Evolutionary conservation across 2,329 filamentous ascomycete genomes (phyloP).

Genomic region (Cadophora luteo-olivacea): DNA sequence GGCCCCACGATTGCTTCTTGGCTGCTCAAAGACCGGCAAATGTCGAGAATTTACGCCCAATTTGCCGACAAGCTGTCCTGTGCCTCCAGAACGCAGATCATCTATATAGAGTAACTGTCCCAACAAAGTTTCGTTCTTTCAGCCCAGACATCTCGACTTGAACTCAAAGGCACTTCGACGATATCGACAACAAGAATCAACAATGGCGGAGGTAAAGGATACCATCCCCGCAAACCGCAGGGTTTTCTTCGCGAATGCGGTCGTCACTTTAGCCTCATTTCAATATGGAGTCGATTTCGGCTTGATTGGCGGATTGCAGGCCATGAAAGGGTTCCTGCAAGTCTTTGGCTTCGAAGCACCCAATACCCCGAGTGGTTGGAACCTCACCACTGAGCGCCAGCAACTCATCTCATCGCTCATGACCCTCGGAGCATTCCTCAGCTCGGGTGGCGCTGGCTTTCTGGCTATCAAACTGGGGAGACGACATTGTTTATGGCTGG

Average conservation of each 20-base stretch:
- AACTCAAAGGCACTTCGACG: neutral
- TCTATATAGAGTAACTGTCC: neutral
- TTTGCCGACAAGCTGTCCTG: neutral
- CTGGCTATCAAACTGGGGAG: constrained; percentile 52
- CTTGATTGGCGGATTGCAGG: constrained; percentile 28
- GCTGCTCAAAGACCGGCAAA: constrained; percentile 1
- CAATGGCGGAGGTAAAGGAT: constrained; percentile 13
- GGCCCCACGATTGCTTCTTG: constrained; percentile 2
- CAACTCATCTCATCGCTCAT: constrained; percentile 58
- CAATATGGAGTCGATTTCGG: constrained; percentile 32
- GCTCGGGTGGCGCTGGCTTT: constrained; percentile 52
- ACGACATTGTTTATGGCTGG: constrained; percentile 52
- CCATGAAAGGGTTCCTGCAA: constrained; percentile 30
- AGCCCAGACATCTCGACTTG: neutral
- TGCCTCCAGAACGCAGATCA: constrained; percentile 1
- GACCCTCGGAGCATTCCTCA: constrained; percentile 56
- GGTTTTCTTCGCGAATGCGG: constrained; percentile 21
- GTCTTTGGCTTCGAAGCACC: constrained; percentile 50
- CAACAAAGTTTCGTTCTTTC: neutral
- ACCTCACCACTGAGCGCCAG: constrained; percentile 53
- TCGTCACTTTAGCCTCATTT: constrained; percentile 33
- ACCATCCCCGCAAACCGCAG: constrained; percentile 23
- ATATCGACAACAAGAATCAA: neutral
- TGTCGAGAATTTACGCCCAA: neutral
- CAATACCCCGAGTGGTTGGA: constrained; percentile 36